Percentiles rank a stretch among this genome's conserved stretches.
These are phyloP conservation scores for Colletotrichum zoysiae DNA, from an alignment of 2,329 filamentous ascomycete species.

Conservation along the genomic window DNA sequence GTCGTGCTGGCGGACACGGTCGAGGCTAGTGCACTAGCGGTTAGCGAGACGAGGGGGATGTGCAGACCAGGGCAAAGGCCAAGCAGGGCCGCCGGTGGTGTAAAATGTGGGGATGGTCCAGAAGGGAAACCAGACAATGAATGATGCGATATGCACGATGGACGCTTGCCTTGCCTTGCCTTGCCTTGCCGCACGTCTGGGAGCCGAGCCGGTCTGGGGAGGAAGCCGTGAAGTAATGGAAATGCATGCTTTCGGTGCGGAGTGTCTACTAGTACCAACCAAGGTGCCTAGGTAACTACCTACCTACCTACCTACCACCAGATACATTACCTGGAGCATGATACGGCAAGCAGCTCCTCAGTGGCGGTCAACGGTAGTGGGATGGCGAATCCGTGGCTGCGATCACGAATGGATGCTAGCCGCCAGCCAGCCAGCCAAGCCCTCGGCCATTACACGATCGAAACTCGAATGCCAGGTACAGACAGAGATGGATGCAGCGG, in stretches of 20 bases:
- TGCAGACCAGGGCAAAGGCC: constrained; percentile 26
- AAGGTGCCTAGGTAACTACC: too few relatives aligned
- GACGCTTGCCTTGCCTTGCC: constrained; percentile 32
- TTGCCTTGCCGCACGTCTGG: constrained; percentile 18
- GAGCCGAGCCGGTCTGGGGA: constrained; percentile 27
- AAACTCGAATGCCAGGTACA: constrained; percentile 39
- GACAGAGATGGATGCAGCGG: constrained; percentile 26
- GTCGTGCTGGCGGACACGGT: constrained; percentile 20
- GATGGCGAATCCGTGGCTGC: constrained; percentile 35
- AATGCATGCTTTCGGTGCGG: neutral
- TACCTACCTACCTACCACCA: too few relatives aligned
- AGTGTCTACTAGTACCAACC: too few relatives aligned
- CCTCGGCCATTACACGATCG: constrained; percentile 39
- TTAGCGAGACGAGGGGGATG: constrained; percentile 22
- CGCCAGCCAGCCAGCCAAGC: constrained; percentile 16
- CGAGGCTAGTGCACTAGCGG: constrained; percentile 6
- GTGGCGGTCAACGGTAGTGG: constrained; percentile 28
- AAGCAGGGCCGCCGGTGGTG: constrained; percentile 38
- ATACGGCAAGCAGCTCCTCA: neutral
- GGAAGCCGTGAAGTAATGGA: constrained; percentile 10
- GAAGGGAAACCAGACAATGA: constrained; percentile 25
- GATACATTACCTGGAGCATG: too few relatives aligned
- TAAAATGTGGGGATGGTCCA: constrained; percentile 39
- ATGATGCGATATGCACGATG: constrained; percentile 29
- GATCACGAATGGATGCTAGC: constrained; percentile 37